Percentiles rank a stretch among this genome's conserved stretches.
Evolutionary conservation across 2,329 filamentous ascomycete species (phyloP).

Genomic region (Niveomyces coronatus): DNA sequence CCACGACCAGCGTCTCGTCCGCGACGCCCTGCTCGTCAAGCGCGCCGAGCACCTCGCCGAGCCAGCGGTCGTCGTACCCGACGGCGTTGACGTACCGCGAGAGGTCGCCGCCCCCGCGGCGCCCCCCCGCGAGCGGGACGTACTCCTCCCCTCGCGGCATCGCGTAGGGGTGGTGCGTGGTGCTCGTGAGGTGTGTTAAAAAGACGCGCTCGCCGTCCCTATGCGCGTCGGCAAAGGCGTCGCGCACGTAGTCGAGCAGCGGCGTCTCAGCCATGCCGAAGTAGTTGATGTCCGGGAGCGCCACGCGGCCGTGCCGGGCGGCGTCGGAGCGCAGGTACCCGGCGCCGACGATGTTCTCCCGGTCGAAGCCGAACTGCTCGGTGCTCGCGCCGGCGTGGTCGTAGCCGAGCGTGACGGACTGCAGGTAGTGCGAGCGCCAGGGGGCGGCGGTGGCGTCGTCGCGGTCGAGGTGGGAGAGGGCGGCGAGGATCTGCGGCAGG

Average conservation of each 20-base stretch:
- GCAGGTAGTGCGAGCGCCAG: slow-evolving; percentile 24
- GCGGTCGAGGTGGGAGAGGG: slow-evolving; percentile 11
- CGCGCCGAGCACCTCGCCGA: slow-evolving; percentile 20
- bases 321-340: slow-evolving; percentile 19
- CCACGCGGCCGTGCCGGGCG: slow-evolving; percentile 20
- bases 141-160: slow-evolving; percentile 20
- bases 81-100: slow-evolving; percentile 25
- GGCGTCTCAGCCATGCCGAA: slow-evolving; percentile 23
- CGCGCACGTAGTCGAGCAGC: slow-evolving; percentile 22
- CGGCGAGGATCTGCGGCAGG: slow-evolving; percentile 25
- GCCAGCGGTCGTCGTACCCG: slow-evolving; percentile 23
- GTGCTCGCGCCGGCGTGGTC: slow-evolving; percentile 24
- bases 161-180: slow-evolving; percentile 23
- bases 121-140: slow-evolving; percentile 16
- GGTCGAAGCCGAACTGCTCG: slow-evolving; percentile 21
- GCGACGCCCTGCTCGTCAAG: slow-evolving; percentile 23
- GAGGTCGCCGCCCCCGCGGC: slow-evolving; percentile 11
- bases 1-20: slow-evolving; percentile 22
- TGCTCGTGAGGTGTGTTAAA: slow-evolving; percentile 26
- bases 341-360: slow-evolving; percentile 17
- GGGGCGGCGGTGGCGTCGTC: slow-evolving; percentile 14
- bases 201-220: slow-evolving; percentile 22
- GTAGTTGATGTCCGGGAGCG: slow-evolving; percentile 23
- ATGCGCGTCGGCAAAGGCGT: slow-evolving; percentile 20
- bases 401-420: slow-evolving; percentile 23